Base-by-base conservation (phyloP, 768 basidiomycete genomes). In the Tylopilus sp. region DNA sequence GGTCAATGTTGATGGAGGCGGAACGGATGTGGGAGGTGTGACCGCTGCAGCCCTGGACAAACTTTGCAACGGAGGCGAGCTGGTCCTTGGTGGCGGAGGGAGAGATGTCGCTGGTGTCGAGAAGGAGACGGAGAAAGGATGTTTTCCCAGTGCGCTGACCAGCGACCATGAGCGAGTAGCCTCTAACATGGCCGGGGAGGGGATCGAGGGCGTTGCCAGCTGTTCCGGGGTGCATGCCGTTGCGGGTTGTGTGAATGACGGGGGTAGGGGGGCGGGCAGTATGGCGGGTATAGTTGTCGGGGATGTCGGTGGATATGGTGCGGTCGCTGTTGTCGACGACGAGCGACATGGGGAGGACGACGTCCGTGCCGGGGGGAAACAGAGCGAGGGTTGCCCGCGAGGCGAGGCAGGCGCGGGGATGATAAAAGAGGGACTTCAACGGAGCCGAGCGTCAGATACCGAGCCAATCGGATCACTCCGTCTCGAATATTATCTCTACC, bases 141-240 rank as follows among this genome's bases (percentile, higher is more conserved):
- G 89, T 90, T 79, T 93, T 93, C 71, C 88, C 87, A 72, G 86
- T 84, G 72, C 85, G 77, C 66, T 81, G 83, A 46, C 89, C 89
- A 51, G 88, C 89, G 64, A 89, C 88, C 74, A 91, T 85, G 69
- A 91, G 73, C 60, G 85, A 84, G 74, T 80, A 79, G 33, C 73
- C 72, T 62, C 60, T 65, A 64, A 62, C 57, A 51, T 53, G 55
- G 63, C 48, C 53, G 60, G 51, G 50, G 51, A 53, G 56, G 57
- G 55, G 48, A 62, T 61, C 64, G 61, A 60, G 52, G 59, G 53
- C 43, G 64, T 54, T 63, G 67, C 47, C 49, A 33, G 53, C 46
- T 48, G 63, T 54, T 63, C 68, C 68, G 66, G 56, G 47, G 53
- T 44, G 62, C 52, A 69, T 57, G 56, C 57, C 57, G 53, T 64